A percentile compares a stretch with the other conserved stretches of the same genome.
These are phyloP conservation scores for Strobilomyces confusus DNA, from an alignment of 768 basidiomycete species.

Conservation along the genomic window DNA sequence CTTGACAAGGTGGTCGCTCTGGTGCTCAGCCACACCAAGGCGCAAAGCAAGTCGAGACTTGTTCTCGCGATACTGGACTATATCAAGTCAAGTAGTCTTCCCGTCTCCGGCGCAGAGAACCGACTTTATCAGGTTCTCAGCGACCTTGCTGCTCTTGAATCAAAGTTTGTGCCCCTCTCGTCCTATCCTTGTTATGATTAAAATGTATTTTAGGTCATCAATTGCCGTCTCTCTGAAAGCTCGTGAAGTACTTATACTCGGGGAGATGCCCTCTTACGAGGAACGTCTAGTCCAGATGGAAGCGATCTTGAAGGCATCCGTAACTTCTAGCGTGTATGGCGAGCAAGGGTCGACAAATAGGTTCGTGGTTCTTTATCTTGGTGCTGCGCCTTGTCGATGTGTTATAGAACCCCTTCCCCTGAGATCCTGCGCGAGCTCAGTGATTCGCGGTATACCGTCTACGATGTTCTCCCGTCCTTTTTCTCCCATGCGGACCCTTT, in stretches of 20 bases:
- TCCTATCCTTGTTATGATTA: not conserved
- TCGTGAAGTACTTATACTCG: constrained; percentile 93
- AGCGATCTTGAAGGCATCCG: constrained; percentile 82
- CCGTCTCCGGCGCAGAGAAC: constrained; percentile 72
- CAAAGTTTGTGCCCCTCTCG: constrained; percentile 53
- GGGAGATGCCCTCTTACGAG: constrained; percentile 96
- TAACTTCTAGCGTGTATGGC: constrained; percentile 85
- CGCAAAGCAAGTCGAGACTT: constrained; percentile 86
- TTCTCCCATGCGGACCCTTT: constrained; percentile 84
- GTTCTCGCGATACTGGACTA: constrained; percentile 84
- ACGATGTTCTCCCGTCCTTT: constrained; percentile 94
- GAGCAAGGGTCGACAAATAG: constrained; percentile 65
- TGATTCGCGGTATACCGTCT: constrained; percentile 95
- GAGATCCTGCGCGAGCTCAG: constrained; percentile 90
- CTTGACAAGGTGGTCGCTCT: constrained; percentile 83
- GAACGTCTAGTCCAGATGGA: constrained; percentile 95
- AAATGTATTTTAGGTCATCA: constrained; percentile 61
- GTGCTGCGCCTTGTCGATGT: constrained; percentile 1
- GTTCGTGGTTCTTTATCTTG: constrained; percentile 32
- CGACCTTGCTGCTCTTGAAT: constrained; percentile 81
- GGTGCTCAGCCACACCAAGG: constrained; percentile 95
- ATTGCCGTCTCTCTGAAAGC: constrained; percentile 90
- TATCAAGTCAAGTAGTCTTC: constrained; percentile 76
- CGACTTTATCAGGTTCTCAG: constrained; percentile 73
- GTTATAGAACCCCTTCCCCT: constrained; percentile 66